Conservation (phyloP, 345 rosid species). For the Sonneratia caseolaris region DNA sequence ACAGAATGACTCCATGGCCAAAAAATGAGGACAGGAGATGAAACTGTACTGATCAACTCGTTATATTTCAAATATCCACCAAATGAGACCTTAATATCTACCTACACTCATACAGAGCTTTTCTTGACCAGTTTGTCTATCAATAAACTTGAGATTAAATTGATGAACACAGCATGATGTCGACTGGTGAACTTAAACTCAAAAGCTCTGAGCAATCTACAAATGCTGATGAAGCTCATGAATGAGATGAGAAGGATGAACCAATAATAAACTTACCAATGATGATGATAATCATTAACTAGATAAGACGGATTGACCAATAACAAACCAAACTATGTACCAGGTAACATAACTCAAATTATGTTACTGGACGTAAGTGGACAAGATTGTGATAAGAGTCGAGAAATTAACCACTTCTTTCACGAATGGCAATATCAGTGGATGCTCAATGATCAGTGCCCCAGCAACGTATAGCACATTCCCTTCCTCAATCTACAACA, state of each 20-base stretch:
- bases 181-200: neutral
- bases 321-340: neutral
- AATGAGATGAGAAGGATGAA: neutral
- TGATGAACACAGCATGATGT: neutral
- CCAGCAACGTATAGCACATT: conserved; percentile 71
- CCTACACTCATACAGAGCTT: neutral
- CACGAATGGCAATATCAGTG: conserved; percentile 49
- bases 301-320: neutral
- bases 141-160: neutral
- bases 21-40: neutral
- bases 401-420: conserved; percentile 66
- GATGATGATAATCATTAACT: too few relatives aligned
- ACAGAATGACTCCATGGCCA: neutral
- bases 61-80: neutral
- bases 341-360: neutral
- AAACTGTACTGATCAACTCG: neutral
- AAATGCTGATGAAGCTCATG: neutral
- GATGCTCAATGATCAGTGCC: conserved; percentile 71
- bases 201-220: neutral
- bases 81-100: neutral
- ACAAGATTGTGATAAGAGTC: conserved; percentile 4
- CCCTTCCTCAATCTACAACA: conserved; percentile 62
- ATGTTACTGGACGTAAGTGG: neutral
- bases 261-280: too few relatives aligned
- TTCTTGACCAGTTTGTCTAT: neutral